Evolutionary conservation across 148 eudicot species (phyloP).

Genomic region (Rhododendron ferrugineum): DNA sequence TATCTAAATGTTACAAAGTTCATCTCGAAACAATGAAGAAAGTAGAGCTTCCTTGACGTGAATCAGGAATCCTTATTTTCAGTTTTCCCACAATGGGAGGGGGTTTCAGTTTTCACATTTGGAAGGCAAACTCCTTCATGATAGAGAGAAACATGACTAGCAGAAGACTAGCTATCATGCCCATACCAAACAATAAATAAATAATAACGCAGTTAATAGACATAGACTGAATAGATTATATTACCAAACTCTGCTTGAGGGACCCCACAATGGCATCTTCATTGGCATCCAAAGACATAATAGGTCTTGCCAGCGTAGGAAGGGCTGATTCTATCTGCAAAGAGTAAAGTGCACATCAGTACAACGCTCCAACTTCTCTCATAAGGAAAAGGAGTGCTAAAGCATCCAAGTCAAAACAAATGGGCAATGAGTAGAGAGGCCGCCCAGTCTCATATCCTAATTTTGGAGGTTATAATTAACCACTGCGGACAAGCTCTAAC

Average conservation of each 20-base stretch:
- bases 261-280: slow-evolving; percentile 95
- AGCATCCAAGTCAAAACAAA: not conserved
- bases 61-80: not conserved
- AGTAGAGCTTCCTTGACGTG: not conserved
- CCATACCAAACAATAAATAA: not conserved
- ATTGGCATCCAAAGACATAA: slow-evolving; percentile 95
- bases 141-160: not conserved
- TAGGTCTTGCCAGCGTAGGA: slow-evolving; percentile 85
- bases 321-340: slow-evolving; percentile 84
- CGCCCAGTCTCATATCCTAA: not conserved
- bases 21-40: not conserved
- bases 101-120: not conserved
- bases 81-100: not conserved
- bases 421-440: not conserved
- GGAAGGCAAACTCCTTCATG: not conserved
- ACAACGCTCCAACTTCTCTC: not conserved
- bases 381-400: not conserved
- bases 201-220: not conserved
- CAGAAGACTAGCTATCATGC: not conserved
- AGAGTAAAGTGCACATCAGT: slow-evolving; percentile 3
- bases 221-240: not conserved
- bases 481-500: not conserved
- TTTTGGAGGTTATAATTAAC: not conserved
- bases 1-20: not conserved
- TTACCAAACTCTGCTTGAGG: slow-evolving; percentile 95